These are phyloP conservation scores for Lipomyces anomalus DNA, from an alignment of 805 yeast species.

Conservation along the genomic window DNA sequence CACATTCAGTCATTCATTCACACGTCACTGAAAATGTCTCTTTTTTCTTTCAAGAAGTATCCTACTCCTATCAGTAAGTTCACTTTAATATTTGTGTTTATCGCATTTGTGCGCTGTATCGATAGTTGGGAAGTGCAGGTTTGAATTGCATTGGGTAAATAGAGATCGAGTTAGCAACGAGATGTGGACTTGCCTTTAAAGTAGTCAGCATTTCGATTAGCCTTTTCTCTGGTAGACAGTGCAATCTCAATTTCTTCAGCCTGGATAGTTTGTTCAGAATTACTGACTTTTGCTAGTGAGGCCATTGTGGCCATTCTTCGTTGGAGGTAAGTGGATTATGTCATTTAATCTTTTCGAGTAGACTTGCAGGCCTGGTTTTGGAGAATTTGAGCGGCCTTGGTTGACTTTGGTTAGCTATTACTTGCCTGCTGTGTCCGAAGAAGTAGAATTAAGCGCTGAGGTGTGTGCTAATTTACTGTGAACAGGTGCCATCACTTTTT, in stretches of 20 bases:
- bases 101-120: too few relatives aligned
- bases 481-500: constrained; percentile 52
- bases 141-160: too few relatives aligned
- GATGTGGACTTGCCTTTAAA: constrained; percentile 1
- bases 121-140: too few relatives aligned
- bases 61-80: constrained; percentile 31
- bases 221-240: constrained; percentile 9
- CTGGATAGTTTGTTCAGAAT: not conserved
- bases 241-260: not conserved
- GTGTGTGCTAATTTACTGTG: constrained; percentile 6
- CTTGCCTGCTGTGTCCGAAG: not conserved
- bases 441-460: not conserved
- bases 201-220: not conserved
- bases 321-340: constrained; percentile 56
- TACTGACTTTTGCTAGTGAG: constrained; percentile 38
- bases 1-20: not conserved
- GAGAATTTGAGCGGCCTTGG: too few relatives aligned
- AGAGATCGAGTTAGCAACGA: too few relatives aligned
- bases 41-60: constrained; percentile 22
- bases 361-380: not conserved
- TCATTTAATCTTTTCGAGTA: not conserved
- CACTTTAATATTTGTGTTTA: not conserved
- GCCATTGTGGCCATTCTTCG: constrained; percentile 83
- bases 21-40: constrained; percentile 4
- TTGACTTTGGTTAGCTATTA: too few relatives aligned